Base-by-base conservation (phyloP, 441 rosid genomes). In the Pelargonium exstipulatum region DNA sequence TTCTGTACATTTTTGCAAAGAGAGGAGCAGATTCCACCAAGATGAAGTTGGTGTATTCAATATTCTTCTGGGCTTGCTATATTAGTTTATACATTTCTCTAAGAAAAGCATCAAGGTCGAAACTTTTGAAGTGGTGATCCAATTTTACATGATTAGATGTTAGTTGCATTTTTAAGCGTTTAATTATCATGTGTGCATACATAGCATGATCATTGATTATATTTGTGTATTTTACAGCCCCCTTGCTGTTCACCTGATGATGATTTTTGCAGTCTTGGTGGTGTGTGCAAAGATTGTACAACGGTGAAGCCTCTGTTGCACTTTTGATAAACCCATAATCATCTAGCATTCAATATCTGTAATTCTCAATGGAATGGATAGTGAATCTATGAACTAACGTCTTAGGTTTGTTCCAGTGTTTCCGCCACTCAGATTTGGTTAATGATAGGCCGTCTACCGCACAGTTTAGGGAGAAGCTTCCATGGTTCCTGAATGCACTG, bases 201-300 rank as follows among this genome's bases (percentile, higher is more conserved):
- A 64, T 58, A 62, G 60, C 45, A 60, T 74, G 55, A 68, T 69
- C 42, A n/a, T 57, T 10, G 40, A 61, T 17, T n/a, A 51, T 57
- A 45, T 16, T 57, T 42, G 60, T 14, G 57, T 17, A 71, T 73
- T 73, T 60, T 73, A 67, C 83, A 92, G 95, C 96, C 96, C 66
- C 96, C 96, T 69, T 92, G 96, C 81, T 92, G 98, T 80, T 80
- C 87, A 62, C 83, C 86, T 60, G 91, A 83, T 72, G 92, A 87
- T 53, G 92, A 77, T 76, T 72, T 78, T 65, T 88, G 91, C 70
- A 85, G 84, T 71, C 46, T 85, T 20, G 88, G 85, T 66, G 90
- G 88, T 65, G 74, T 85, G 67, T 86, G 91, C 81, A 78, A 75
- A 74, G 94, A 88, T 78, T 86, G 94, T 78, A 86, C 94, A 32